These are phyloP conservation scores for Neurospora sp. DNA, from an alignment of 495 filamentous ascomycete genomes.

Conservation along the genomic window DNA sequence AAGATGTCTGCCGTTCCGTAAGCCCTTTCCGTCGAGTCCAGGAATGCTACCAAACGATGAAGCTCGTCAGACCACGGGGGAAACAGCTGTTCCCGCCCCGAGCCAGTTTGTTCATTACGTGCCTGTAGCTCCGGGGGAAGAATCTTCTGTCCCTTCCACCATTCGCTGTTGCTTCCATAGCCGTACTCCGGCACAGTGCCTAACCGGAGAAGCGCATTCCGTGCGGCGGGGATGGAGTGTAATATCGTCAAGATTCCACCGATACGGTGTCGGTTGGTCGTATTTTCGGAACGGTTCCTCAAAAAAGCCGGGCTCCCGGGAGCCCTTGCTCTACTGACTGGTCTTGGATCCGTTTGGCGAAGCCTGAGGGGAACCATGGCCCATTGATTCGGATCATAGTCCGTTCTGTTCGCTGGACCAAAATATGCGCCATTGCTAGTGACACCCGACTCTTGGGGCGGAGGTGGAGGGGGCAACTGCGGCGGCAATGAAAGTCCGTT, in stretches of 20 bases:
- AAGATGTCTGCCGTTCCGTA: slow-evolving; percentile 63
- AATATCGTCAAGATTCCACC: slow-evolving; percentile 66
- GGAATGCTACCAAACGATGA: slow-evolving; percentile 80
- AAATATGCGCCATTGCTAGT: slow-evolving; percentile 40
- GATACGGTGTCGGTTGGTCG: slow-evolving; percentile 40
- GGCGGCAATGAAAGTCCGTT: slow-evolving; percentile 27
- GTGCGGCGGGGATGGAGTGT: slow-evolving; percentile 72
- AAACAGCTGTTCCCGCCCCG: slow-evolving; percentile 2
- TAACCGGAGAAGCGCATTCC: slow-evolving; percentile 59
- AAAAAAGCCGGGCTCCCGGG: slow-evolving; percentile 59
- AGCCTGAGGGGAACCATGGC: slow-evolving; percentile 48
- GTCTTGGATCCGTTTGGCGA: slow-evolving; percentile 15
- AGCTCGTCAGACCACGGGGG: slow-evolving; percentile 42
- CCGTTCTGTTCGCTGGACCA: slow-evolving; percentile 57
- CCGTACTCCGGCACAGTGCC: slow-evolving; percentile 36
- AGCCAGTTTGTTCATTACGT: slow-evolving; percentile 19
- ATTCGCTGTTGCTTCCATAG: slow-evolving; percentile 63
- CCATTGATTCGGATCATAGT: slow-evolving; percentile 69
- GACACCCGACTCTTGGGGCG: slow-evolving; percentile 35
- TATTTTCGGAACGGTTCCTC: slow-evolving; percentile 37
- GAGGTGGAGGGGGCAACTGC: slow-evolving; percentile 25
- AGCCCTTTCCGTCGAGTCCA: slow-evolving; percentile 66
- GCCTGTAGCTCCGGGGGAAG: slow-evolving; percentile 45
- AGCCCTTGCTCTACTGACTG: slow-evolving; percentile 47
- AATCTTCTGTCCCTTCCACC: slow-evolving; percentile 75